These are phyloP conservation scores for Syncephalastrum sp. DNA, from an alignment of 371 early-diverging fungal species.

Conservation along the genomic window DNA sequence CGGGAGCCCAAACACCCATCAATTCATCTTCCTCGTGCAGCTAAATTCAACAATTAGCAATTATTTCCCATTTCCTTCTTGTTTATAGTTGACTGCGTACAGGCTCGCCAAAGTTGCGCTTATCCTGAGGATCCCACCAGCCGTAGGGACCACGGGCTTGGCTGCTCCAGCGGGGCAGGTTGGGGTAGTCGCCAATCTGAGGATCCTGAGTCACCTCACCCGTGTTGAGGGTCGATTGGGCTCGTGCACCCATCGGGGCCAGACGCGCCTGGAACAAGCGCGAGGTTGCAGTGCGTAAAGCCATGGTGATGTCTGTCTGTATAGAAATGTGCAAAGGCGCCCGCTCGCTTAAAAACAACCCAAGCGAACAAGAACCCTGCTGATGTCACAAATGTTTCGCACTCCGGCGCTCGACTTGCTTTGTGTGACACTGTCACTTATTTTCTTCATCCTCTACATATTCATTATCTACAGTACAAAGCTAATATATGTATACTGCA, in stretches of 20 bases:
- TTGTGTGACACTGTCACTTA: too few relatives aligned
- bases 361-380: too few relatives aligned
- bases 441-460: too few relatives aligned
- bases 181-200: conserved; percentile 68
- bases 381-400: too few relatives aligned
- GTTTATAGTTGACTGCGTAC: conserved; percentile 27
- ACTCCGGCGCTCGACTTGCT: too few relatives aligned
- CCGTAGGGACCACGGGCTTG: conserved; percentile 58
- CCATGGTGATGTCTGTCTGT: conserved; percentile 20
- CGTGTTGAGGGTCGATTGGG: conserved; percentile 48
- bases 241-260: conserved; percentile 30
- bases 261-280: conserved; percentile 41
- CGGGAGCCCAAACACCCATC: conserved; percentile 64
- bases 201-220: conserved; percentile 54
- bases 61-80: too few relatives aligned
- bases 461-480: too few relatives aligned
- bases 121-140: conserved; percentile 64
- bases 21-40: conserved; percentile 65
- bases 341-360: too few relatives aligned
- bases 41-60: conserved; percentile 23
- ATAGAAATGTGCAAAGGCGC: neutral
- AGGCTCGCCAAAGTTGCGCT: conserved; percentile 66
- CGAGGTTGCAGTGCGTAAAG: conserved; percentile 39
- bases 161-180: conserved; percentile 59
- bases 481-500: too few relatives aligned